Evolutionary conservation across 768 basidiomycete genomes (phyloP).

Genomic region (Boletus sp.): DNA sequence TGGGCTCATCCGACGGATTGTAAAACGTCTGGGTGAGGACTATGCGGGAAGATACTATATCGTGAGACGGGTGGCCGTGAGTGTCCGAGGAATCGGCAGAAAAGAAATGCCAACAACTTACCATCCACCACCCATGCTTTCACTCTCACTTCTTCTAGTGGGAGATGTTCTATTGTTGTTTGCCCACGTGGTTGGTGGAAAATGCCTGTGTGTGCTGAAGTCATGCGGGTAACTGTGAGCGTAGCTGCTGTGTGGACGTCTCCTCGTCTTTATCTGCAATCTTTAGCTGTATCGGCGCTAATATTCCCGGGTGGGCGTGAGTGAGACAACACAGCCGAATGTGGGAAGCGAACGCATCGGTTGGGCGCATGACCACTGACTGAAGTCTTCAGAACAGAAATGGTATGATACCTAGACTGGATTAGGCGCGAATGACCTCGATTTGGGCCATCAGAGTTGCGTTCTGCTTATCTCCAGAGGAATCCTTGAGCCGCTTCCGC

Average conservation of each 20-base stretch:
- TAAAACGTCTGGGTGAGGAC: conserved; percentile 40
- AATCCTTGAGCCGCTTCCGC: not conserved
- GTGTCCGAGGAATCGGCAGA: not conserved
- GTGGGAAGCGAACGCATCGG: not conserved
- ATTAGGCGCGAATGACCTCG: not conserved
- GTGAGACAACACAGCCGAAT: conserved; percentile 1
- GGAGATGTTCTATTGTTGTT: conserved; percentile 31
- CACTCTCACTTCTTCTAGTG: conserved; percentile 42
- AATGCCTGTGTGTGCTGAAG: conserved; percentile 27
- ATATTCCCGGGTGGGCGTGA: not conserved
- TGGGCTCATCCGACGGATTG: conserved; percentile 38
- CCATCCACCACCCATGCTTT: conserved; percentile 45
- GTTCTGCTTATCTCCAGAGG: conserved; percentile 7
- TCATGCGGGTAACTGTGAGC: conserved; percentile 10
- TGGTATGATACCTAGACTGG: not conserved
- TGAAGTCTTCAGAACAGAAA: not conserved
- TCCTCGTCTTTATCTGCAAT: conserved; percentile 12
- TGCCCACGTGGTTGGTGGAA: conserved; percentile 29
- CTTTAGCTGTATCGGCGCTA: conserved; percentile 5
- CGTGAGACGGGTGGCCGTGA: not conserved
- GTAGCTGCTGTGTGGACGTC: conserved; percentile 4
- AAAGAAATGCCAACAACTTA: conserved; percentile 18
- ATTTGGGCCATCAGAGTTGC: no score
- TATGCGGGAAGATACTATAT: conserved; percentile 44
- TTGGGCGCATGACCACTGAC: not conserved